A percentile compares a stretch with the other conserved stretches of the same genome.
Conservation (phyloP, 805 yeast genomes). For the Wickerhamomyces chaumierensis region DNA sequence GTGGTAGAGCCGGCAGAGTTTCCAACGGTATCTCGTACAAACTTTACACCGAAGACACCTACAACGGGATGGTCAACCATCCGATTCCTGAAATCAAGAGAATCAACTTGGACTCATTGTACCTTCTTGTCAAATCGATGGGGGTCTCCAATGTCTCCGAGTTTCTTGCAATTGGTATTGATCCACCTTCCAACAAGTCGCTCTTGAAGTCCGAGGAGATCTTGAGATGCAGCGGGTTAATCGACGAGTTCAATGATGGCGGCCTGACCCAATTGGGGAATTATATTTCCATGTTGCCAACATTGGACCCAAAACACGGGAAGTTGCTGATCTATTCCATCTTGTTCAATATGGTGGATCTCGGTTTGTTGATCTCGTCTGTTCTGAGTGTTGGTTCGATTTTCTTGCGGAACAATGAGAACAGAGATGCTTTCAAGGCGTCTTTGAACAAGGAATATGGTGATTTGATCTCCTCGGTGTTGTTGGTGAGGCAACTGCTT, state of each 20-base stretch:
- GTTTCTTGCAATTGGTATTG: conserved; percentile 68
- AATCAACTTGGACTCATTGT: conserved; percentile 72
- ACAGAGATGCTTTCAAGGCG: conserved; percentile 50
- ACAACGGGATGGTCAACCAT: conserved; percentile 48
- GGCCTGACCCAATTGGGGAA: conserved; percentile 67
- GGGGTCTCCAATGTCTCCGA: conserved; percentile 61
- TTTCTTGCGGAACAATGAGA: conserved; percentile 49
- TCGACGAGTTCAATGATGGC: conserved; percentile 33
- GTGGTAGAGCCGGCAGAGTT: conserved; percentile 99
- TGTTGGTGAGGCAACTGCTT: conserved; percentile 46
- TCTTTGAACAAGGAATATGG: conserved; percentile 42
- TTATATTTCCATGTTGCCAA: conserved; percentile 72
- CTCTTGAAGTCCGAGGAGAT: conserved; percentile 28
- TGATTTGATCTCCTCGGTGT: conserved; percentile 59
- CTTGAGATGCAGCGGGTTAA: conserved; percentile 65
- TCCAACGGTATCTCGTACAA: conserved; percentile 74
- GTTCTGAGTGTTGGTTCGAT: conserved; percentile 66
- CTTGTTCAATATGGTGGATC: conserved; percentile 71
- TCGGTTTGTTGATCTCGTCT: conserved; percentile 73
- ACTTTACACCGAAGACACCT: conserved; percentile 56
- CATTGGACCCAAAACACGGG: conserved; percentile 73
- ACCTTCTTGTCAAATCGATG: conserved; percentile 80
- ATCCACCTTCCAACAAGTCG: conserved; percentile 51
- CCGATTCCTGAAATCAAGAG: conserved; percentile 88
- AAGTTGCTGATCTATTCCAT: conserved; percentile 72